Evolutionary conservation across 495 filamentous ascomycete species (phyloP), one percentile per base, ranked within the genome.

Genomic region (Aspergillus baeticus): DNA sequence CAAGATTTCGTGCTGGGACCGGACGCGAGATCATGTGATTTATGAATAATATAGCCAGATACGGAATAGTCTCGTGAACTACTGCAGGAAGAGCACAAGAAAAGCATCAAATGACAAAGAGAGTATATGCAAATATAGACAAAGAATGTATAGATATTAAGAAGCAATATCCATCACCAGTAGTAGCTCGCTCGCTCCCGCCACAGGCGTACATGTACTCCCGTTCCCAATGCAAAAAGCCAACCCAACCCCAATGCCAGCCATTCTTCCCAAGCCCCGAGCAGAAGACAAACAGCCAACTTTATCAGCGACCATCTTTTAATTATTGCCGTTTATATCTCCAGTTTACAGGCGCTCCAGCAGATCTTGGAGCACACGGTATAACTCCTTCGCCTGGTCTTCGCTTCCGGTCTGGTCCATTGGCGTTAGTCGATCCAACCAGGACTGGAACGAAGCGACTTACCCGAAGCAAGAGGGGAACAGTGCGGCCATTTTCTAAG

Each of bases 401-500:
- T 74, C 70, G 35, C 67, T 75, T 20, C 69, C 68, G 54, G 77
- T 73, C 81, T 83, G 41, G 29, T 63, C 14, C 4, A 54, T 53
- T 15, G 18, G 43, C 51, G 55, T 67, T 48, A 64, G 60, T 51
- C 47, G 10, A 22, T 53, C n/a, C 6, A 15, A 33, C 17, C 13
- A 31, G 6, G 2, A 51, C 52, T 5, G 17, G 31, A 51, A 34
- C 6, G 14, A 10, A 18, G 4, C 20, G 10, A 74, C 79, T 57
- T 77, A 91, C 91, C 76, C 88, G 90, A 22, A 94, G 71, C 59
- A 89, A 77, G 42, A 91, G 76, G 63, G 84, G 80, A 22, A 83
- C 71, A 38, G 79, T 76, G 52, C 75, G 79, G 8, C 77, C 77
- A 17, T 83, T 78, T 55, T 83, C 86, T 45, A 87, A 77, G 57